A percentile compares a stretch with the other conserved stretches of the same genome.
phyloP scores from a whole-genome alignment of 345 rosid species.

The Fremontodendron californicum region DNA sequence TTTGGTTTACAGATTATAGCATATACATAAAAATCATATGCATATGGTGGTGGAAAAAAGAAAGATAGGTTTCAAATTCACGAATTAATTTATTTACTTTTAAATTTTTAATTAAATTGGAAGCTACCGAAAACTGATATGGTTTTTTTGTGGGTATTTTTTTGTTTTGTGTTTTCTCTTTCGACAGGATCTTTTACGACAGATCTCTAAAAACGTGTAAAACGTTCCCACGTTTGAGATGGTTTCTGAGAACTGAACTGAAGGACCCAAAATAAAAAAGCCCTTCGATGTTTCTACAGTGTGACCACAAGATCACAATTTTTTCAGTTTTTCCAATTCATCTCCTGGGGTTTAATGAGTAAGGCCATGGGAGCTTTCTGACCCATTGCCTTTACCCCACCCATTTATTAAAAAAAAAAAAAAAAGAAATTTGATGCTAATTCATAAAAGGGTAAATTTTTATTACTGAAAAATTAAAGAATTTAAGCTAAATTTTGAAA shows the following conservation, averaged over 20 bases:
- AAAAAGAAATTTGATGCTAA: background rate
- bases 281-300: slow-evolving; percentile 31
- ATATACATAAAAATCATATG: background rate
- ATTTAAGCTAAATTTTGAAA: background rate
- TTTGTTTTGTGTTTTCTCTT: slow-evolving; percentile 21
- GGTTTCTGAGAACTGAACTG: slow-evolving; percentile 20
- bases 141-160: slow-evolving; percentile 32
- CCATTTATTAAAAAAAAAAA: background rate
- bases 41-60: background rate
- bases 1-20: slow-evolving; percentile 16
- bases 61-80: slow-evolving; percentile 20
- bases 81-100: background rate
- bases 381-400: slow-evolving; percentile 11
- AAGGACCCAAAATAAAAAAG: slow-evolving; percentile 27
- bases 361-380: background rate
- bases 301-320: slow-evolving; percentile 8
- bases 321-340: slow-evolving; percentile 11
- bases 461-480: background rate
- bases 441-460: background rate
- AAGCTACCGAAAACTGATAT: slow-evolving; percentile 52
- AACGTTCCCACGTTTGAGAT: slow-evolving; percentile 32
- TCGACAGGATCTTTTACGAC: slow-evolving; percentile 47
- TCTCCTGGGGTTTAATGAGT: slow-evolving; percentile 3
- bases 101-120: background rate
- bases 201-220: slow-evolving; percentile 28